Base-by-base conservation (phyloP, 495 filamentous ascomycete genomes). In the Aspergillus homomorphus region DNA sequence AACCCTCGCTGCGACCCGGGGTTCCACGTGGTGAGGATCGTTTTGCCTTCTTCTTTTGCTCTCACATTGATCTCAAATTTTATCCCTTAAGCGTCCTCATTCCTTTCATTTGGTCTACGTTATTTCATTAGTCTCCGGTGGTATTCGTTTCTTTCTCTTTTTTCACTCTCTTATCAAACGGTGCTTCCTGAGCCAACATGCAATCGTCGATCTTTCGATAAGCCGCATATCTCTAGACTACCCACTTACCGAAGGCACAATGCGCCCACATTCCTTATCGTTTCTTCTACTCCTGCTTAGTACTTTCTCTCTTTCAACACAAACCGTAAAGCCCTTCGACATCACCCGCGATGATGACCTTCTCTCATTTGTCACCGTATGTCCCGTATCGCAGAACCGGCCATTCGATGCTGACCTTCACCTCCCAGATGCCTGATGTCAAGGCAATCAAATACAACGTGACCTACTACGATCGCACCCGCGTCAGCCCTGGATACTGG, bases 401-500 rank as follows among this genome's bases (percentile, higher is more conserved):
- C n/a, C n/a, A 9, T 4, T 9, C 26, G 4, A 28, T 3, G 9
- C 26, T 38, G 6, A 38, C 33, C 22, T 4, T 15, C 8, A 12
- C 1, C n/a, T 2, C 21, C 6, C 55, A 73, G 69, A 61, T 71
- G 18, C 70, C 70, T 8, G 62, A 73, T 19, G 59, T 61, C 23
- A 63, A 62, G 19, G 67, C 69, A n/a, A 45, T 68, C 30, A 73
- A 66, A 55, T 73, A 67, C 60, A 45, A 75, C 22, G 56, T 75
- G 30, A 57, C 65, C 12, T 52, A 70, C 53, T 22, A 68, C 30
- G 64, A 75, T 54, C 67, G 66, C 53, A 59, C 61, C 19, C 57
- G 58, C 38, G 50, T 67, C 0, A 61, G 49, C 16, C 71, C 71
- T 2, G 72, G 72, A 10, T 72, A 73, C 51, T 75, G 70, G 70